Base-by-base conservation (phyloP, 495 filamentous ascomycete species). In the Jackrogersella minutella region DNA sequence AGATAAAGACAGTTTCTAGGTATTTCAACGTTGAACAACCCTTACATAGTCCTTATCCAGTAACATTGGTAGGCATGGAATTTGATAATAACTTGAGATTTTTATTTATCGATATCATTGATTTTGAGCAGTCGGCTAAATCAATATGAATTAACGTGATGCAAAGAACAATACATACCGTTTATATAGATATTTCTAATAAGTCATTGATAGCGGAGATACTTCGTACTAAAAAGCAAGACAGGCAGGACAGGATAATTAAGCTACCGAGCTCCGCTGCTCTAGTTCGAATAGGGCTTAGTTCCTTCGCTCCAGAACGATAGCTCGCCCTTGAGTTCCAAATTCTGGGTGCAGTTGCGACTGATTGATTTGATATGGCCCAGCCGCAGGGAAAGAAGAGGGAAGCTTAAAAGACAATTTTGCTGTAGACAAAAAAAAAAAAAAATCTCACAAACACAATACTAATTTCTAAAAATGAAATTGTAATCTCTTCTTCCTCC, bases 291-390 rank as follows among this genome's bases (percentile, higher is more conserved):
- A 67, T 62, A 44, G 26, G 36, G 64, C 36, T 53, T 67, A 67
- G 64, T 6, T 26, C 36, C 2, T 36, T 11, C 14, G 51, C 31
- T 65, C 62, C 37, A 58, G 54, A 58, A 30, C 36, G 43, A 33
- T 51, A 43, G 22, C 16, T 50, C 56, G 37, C 57, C 30, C 11
- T 37, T 56, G 60, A 62, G 49, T 49, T 58, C n/a, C n/a, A n/a
- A n/a, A 58, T 58, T 44, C 52, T 33, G 54, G n/a, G 54, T 8
- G 44, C 54, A 64, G 62, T 37, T 40, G 62, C 54, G 62, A 65
- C 41, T 65, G 62, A 65, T 46, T 65, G 62, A 65, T 65, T 64
- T 52, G 62, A 65, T 58, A 68, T 58, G 65, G 53, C 47, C 63
- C 37, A 17, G 47, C 56, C 58, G 58, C 58, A 68, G 58, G 64